These are phyloP conservation scores for Trichoderma sp. DNA, from an alignment of 2,329 filamentous ascomycete genomes.

Conservation along the genomic window DNA sequence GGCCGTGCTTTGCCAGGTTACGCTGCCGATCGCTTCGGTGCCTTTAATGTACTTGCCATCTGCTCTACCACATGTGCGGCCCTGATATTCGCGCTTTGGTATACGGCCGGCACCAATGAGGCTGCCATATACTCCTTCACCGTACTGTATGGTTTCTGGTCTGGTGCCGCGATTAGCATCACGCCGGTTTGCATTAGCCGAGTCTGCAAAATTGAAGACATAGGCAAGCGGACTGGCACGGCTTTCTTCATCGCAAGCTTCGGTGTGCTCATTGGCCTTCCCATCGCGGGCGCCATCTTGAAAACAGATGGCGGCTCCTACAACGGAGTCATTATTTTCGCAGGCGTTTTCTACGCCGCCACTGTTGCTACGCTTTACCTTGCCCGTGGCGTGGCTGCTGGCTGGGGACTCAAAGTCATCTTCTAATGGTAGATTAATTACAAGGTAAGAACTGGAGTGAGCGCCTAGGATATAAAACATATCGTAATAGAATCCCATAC, in stretches of 20 bases:
- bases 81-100: constrained; percentile 61
- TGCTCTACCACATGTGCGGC: constrained; percentile 50
- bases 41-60: constrained; percentile 69
- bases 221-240: constrained; percentile 69
- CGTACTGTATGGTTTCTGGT: constrained; percentile 69
- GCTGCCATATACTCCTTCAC: constrained; percentile 61
- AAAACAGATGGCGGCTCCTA: constrained; percentile 46
- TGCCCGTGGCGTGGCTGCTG: constrained; percentile 28
- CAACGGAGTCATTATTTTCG: constrained; percentile 56
- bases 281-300: constrained; percentile 58
- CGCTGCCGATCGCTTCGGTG: constrained; percentile 66
- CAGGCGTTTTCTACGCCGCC: constrained; percentile 33
- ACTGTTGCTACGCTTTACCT: constrained; percentile 34
- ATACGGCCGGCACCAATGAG: constrained; percentile 49
- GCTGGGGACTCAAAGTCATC: constrained; percentile 23
- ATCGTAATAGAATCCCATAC: too few species aligned
- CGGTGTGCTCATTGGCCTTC: constrained; percentile 56
- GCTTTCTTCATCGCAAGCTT: constrained; percentile 69
- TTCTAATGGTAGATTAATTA: not conserved
- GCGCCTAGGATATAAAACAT: not conserved
- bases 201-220: constrained; percentile 67
- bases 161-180: constrained; percentile 68
- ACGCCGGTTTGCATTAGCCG: constrained; percentile 73
- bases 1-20: constrained; percentile 69
- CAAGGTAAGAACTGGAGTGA: not conserved